Percentiles rank a stretch among this genome's conserved stretches.
Evolutionary conservation across 192 early-diverging fungal species (phyloP).

Genomic region (Coemansia sp.): DNA sequence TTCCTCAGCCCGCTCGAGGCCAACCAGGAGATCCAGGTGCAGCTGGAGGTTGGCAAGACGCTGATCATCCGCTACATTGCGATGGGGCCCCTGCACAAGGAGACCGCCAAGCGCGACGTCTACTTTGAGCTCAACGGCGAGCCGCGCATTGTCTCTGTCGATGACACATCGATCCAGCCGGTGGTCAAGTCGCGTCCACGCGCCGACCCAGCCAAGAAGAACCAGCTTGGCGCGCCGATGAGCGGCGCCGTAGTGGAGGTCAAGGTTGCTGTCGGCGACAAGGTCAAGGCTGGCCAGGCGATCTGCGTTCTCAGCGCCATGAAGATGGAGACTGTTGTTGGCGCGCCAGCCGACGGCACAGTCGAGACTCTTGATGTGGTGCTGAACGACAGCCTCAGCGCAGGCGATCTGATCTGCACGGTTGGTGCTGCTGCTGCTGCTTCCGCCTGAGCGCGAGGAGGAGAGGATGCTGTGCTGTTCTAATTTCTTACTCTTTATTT

Average conservation of each 20-base stretch:
- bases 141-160: slow-evolving; percentile 79
- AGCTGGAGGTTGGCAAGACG: slow-evolving; percentile 86
- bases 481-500: background rate
- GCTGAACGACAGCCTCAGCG: slow-evolving; percentile 76
- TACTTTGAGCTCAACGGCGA: slow-evolving; percentile 98
- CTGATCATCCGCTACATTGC: slow-evolving; percentile 90
- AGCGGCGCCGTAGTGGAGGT: slow-evolving; percentile 93
- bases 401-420: slow-evolving; percentile 79
- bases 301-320: slow-evolving; percentile 94
- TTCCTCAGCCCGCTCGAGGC: slow-evolving; percentile 86
- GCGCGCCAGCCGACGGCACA: slow-evolving; percentile 75
- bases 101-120: slow-evolving; percentile 81
- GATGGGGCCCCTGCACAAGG: slow-evolving; percentile 73
- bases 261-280: slow-evolving; percentile 76
- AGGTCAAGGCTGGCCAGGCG: slow-evolving; percentile 88
- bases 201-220: slow-evolving; percentile 75
- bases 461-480: too few species aligned
- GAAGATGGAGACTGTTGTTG: slow-evolving; percentile 97
- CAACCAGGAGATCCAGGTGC: slow-evolving; percentile 87
- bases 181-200: slow-evolving; percentile 69
- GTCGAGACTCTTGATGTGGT: slow-evolving; percentile 72
- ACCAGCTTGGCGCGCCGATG: slow-evolving; percentile 95
- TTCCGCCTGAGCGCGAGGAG: too few species aligned
- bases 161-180: slow-evolving; percentile 62
- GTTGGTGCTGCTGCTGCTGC: background rate